These are phyloP conservation scores for Paecilomyces sp. DNA, from an alignment of 2,329 filamentous ascomycete genomes.

Conservation along the genomic window DNA sequence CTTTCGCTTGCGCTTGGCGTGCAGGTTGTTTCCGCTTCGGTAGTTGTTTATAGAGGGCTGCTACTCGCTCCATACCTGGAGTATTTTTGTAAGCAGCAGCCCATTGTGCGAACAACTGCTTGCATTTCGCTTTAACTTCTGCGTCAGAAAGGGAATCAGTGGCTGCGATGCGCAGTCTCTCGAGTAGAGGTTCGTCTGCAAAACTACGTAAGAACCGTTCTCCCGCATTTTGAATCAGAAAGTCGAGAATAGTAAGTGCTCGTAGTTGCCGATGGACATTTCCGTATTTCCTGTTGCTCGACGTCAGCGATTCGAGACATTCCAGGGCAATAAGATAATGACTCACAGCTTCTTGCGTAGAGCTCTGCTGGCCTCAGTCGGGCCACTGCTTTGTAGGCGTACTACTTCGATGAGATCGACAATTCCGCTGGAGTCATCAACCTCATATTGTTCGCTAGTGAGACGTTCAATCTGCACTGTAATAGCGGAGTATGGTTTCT, in stretches of 20 bases:
- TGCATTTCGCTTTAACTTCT: constrained; percentile 82
- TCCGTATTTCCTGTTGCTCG: constrained; percentile 68
- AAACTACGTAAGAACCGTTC: constrained; percentile 79
- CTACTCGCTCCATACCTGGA: constrained; percentile 71
- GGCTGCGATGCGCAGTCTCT: constrained; percentile 80
- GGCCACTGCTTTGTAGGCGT: constrained; percentile 77
- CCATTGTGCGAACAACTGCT: constrained; percentile 81
- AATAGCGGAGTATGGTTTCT: constrained; percentile 89
- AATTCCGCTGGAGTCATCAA: constrained; percentile 86
- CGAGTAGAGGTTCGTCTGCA: constrained; percentile 83
- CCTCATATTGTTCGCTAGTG: constrained; percentile 81
- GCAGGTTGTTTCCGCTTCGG: constrained; percentile 63
- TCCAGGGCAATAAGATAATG: not conserved
- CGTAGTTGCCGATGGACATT: constrained; percentile 87
- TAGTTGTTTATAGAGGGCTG: constrained; percentile 67
- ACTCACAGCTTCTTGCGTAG: constrained; percentile 86
- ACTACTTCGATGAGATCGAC: constrained; percentile 93
- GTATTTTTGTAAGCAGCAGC: constrained; percentile 71
- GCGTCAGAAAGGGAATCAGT: constrained; percentile 78
- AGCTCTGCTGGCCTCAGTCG: constrained; percentile 81
- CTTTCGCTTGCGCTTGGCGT: constrained; percentile 72
- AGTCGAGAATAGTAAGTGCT: constrained; percentile 81
- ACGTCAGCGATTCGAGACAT: constrained; percentile 6
- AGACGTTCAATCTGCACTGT: constrained; percentile 88
- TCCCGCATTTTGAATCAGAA: constrained; percentile 89